These are phyloP conservation scores for Flaveria linearis DNA, from an alignment of 129 eudicot species.

Conservation along the genomic window DNA sequence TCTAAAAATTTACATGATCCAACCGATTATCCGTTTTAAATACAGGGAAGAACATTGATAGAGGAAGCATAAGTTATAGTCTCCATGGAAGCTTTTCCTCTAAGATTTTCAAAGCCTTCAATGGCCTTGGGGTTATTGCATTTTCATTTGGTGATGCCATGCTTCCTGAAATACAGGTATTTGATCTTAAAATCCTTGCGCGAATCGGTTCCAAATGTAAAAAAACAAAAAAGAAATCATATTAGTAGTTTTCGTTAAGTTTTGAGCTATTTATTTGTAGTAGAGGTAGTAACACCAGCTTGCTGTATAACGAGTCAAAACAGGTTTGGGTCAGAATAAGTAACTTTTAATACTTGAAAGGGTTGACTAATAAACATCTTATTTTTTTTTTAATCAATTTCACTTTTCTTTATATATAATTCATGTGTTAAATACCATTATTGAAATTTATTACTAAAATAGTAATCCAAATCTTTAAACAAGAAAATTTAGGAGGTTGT, in stretches of 20 bases:
- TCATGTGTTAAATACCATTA: not conserved
- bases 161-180: conserved; percentile 71
- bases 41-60: conserved; percentile 52
- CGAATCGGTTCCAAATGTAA: not conserved
- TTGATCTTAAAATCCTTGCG: not conserved
- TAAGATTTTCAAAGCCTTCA: conserved; percentile 57
- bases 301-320: conserved; percentile 11
- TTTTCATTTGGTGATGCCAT: conserved; percentile 69
- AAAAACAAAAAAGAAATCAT: not conserved
- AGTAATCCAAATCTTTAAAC: not conserved
- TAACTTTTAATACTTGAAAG: not conserved
- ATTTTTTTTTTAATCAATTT: not conserved
- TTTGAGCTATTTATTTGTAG: too few species aligned
- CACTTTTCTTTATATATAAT: not conserved
- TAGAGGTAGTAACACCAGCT: not conserved
- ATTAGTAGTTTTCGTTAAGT: too few species aligned
- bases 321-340: not conserved
- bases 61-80: conserved; percentile 44
- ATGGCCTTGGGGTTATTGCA: conserved; percentile 59
- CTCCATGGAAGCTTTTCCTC: conserved; percentile 46
- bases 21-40: not conserved
- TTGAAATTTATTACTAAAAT: not conserved
- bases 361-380: not conserved
- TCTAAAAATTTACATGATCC: not conserved
- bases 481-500: not conserved